A percentile compares a stretch with the other conserved stretches of the same genome.
These are phyloP conservation scores for Penicillium frequentans DNA, from an alignment of 2,329 filamentous ascomycete species.

Conservation along the genomic window DNA sequence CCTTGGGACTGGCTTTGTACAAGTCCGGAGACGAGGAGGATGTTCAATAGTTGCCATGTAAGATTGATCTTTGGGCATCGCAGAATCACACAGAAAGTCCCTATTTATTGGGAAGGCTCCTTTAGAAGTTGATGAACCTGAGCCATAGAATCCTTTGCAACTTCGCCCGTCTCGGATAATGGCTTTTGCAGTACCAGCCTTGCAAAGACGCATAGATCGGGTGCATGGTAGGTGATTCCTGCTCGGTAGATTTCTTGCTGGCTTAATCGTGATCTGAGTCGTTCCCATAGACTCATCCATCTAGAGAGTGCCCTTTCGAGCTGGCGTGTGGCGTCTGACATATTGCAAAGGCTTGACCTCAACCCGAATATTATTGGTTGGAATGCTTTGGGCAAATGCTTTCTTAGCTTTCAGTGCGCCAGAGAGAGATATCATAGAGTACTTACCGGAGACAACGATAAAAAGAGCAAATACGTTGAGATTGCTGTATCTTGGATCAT, in stretches of 20 bases:
- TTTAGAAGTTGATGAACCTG: constrained; percentile 12
- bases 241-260: constrained; percentile 11
- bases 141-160: constrained; percentile 14
- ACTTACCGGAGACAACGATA: constrained; percentile 11
- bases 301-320: constrained; percentile 9
- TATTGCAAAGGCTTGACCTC: constrained; percentile 3
- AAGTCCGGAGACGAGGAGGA: neutral
- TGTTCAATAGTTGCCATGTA: neutral
- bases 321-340: constrained; percentile 1
- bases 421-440: neutral
- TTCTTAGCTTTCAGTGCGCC: neutral
- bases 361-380: constrained; percentile 10
- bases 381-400: neutral
- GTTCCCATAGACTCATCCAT: constrained; percentile 11
- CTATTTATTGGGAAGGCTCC: neutral
- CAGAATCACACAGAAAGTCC: neutral
- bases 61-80: neutral
- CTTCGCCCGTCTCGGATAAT: constrained; percentile 5
- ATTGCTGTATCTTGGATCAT: constrained; percentile 5
- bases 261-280: constrained; percentile 2
- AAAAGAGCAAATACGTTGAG: constrained; percentile 13
- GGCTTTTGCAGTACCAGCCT: constrained; percentile 8
- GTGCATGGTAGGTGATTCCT: constrained; percentile 13
- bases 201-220: constrained; percentile 11
- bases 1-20: constrained; percentile 8